These are phyloP conservation scores for Triglochin maritima DNA, from an alignment of 106 monocot species.

Conservation along the genomic window DNA sequence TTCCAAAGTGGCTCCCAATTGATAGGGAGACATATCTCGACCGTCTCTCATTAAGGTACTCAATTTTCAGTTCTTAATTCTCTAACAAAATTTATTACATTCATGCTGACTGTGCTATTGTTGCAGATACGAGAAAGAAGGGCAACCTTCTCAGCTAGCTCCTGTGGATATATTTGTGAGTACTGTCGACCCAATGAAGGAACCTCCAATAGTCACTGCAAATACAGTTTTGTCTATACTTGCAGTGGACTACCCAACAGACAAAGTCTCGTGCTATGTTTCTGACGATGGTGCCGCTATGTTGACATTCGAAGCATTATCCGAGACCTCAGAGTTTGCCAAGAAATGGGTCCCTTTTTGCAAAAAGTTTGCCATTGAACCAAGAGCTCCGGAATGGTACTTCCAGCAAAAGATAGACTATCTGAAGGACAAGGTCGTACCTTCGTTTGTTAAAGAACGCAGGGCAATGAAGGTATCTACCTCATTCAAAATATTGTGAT, in stretches of 20 bases:
- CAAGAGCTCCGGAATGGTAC: constrained; percentile 25
- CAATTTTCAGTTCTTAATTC: neutral
- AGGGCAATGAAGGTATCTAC: constrained; percentile 25
- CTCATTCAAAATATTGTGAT: neutral
- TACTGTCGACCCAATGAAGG: constrained; percentile 84
- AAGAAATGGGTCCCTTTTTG: constrained; percentile 32
- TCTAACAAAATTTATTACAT: too few relatives aligned
- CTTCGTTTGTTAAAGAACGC: constrained; percentile 23
- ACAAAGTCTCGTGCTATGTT: constrained; percentile 70
- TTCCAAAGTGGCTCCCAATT: constrained; percentile 87
- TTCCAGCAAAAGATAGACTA: constrained; percentile 34
- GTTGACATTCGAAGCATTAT: constrained; percentile 28
- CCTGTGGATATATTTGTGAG: constrained; percentile 71
- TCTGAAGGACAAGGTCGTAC: constrained; percentile 26
- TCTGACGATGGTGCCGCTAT: constrained; percentile 33
- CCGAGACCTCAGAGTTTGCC: constrained; percentile 28
- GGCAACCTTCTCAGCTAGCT: constrained; percentile 48
- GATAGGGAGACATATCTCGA: constrained; percentile 76
- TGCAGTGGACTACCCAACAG: constrained; percentile 64
- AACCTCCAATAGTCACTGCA: constrained; percentile 72
- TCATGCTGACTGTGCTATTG: neutral
- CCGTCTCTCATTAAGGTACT: constrained; percentile 51
- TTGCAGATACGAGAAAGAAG: constrained; percentile 71
- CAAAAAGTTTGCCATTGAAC: constrained; percentile 25
- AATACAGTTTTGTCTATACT: constrained; percentile 82